These are phyloP conservation scores for Noccaea bulbosa DNA, from an alignment of 345 rosid genomes.

Conservation along the genomic window DNA sequence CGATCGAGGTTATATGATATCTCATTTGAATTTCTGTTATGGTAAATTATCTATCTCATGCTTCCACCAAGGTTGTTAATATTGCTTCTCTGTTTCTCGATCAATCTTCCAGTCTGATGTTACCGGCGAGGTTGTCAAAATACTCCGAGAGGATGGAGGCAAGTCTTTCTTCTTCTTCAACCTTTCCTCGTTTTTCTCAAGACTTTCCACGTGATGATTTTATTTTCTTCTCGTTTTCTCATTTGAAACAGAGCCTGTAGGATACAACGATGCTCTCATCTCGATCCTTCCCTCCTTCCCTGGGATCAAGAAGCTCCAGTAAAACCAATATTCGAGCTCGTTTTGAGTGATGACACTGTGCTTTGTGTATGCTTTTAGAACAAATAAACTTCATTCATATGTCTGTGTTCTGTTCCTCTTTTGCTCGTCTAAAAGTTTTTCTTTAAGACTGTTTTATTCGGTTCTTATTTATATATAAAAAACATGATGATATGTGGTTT, in stretches of 20 bases:
- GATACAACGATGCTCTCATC: conserved; percentile 82
- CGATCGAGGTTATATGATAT: conserved; percentile 61
- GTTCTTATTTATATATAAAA: conserved; percentile 5
- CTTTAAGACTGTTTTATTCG: conserved; percentile 21
- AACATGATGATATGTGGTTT: conserved; percentile 1
- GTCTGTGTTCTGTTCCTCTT: conserved; percentile 2
- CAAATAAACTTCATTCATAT: conserved; percentile 37
- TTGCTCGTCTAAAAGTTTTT: conserved; percentile 30
- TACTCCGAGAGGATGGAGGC: conserved; percentile 85
- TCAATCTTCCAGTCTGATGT: conserved; percentile 64
- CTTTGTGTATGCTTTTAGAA: conserved; percentile 39
- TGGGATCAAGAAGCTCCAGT: conserved; percentile 89
- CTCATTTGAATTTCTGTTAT: not conserved
- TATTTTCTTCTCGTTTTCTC: not conserved
- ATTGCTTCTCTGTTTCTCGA: conserved; percentile 11
- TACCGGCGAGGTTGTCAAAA: conserved; percentile 78
- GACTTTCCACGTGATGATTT: not conserved
- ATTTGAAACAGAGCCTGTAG: conserved; percentile 71
- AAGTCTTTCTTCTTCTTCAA: conserved; percentile 35
- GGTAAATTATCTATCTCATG: not conserved
- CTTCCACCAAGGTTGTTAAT: conserved; percentile 16
- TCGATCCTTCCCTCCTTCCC: conserved; percentile 88
- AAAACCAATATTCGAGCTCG: conserved; percentile 27
- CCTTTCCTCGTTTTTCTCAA: not conserved
- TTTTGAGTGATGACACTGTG: conserved; percentile 33